Evolutionary conservation across 352 stramenopile species (phyloP).

Genomic region (Phytopythium oedochilum): DNA sequence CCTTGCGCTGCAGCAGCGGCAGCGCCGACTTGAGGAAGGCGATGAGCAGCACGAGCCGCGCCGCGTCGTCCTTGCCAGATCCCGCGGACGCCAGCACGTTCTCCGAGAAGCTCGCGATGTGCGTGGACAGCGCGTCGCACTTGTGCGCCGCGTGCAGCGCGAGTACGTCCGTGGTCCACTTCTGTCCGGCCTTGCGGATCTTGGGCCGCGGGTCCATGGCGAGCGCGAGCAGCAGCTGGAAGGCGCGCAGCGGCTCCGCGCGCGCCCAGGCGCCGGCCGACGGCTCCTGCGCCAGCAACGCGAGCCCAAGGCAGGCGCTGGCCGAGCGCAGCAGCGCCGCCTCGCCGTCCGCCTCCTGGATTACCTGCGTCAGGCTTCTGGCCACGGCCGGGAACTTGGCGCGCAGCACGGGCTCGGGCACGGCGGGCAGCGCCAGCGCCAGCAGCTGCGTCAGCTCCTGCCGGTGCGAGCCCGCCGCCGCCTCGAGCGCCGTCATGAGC

Average conservation of each 20-base stretch:
- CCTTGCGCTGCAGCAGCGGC: slow-evolving; percentile 75
- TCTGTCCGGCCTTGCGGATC: slow-evolving; percentile 78
- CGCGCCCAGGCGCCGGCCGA: slow-evolving; percentile 54
- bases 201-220: slow-evolving; percentile 79
- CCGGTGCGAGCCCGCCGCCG: slow-evolving; percentile 60
- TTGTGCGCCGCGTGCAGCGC: slow-evolving; percentile 61
- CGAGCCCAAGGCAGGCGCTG: slow-evolving; percentile 54
- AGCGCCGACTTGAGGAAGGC: slow-evolving; percentile 76
- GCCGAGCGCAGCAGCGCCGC: slow-evolving; percentile 55
- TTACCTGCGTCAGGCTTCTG: slow-evolving; percentile 61
- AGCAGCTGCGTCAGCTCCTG: slow-evolving; percentile 78
- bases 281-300: slow-evolving; percentile 70
- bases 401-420: slow-evolving; percentile 70
- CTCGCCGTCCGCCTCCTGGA: slow-evolving; percentile 68
- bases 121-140: slow-evolving; percentile 77
- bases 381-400: slow-evolving; percentile 72
- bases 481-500: slow-evolving; percentile 84
- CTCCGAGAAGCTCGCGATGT: slow-evolving; percentile 84
- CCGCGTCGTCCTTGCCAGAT: slow-evolving; percentile 67
- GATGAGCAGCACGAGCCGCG: slow-evolving; percentile 70
- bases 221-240: slow-evolving; percentile 74
- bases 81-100: slow-evolving; percentile 63
- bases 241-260: slow-evolving; percentile 66
- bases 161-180: slow-evolving; percentile 69
- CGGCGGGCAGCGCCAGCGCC: slow-evolving; percentile 64